A percentile compares a stretch with the other conserved stretches of the same genome.
Evolutionary conservation across 768 basidiomycete genomes (phyloP).

Genomic region (Tylopilus rubrobrunneus): DNA sequence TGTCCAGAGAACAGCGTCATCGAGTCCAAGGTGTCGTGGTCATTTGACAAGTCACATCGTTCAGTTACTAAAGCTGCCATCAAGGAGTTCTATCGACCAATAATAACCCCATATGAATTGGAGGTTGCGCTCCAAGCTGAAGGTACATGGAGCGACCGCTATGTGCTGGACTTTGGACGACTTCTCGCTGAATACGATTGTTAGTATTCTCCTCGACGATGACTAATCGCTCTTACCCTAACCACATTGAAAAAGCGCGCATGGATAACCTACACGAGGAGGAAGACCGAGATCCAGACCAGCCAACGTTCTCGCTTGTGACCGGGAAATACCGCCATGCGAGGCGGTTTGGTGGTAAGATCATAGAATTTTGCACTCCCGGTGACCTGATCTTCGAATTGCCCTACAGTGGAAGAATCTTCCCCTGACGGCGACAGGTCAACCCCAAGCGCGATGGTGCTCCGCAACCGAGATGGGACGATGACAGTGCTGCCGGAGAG

Average conservation of each 20-base stretch:
- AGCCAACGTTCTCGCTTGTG: conserved; percentile 79
- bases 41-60: background rate
- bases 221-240: background rate
- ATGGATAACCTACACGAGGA: conserved; percentile 17
- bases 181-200: conserved; percentile 41
- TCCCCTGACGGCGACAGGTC: conserved; percentile 14
- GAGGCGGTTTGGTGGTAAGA: conserved; percentile 55
- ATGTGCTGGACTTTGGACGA: conserved; percentile 73
- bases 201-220: conserved; percentile 5
- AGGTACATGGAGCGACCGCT: conserved; percentile 69
- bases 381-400: conserved; percentile 1
- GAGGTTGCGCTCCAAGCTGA: conserved; percentile 71
- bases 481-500: conserved; percentile 56
- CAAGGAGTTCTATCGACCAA: conserved; percentile 89
- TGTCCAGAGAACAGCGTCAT: conserved; percentile 90
- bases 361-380: background rate
- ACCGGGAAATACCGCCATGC: conserved; percentile 83
- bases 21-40: conserved; percentile 54
- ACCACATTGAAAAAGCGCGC: conserved; percentile 4
- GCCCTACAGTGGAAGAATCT: conserved; percentile 7
- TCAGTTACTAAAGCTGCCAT: background rate
- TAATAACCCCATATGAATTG: conserved; percentile 92
- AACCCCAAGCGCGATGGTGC: conserved; percentile 43
- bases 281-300: conserved; percentile 55
- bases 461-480: conserved; percentile 62